Evolutionary conservation across 371 early-diverging fungal species (phyloP), one percentile per base, ranked within the genome.

Genomic region (Mucor velutinosus): DNA sequence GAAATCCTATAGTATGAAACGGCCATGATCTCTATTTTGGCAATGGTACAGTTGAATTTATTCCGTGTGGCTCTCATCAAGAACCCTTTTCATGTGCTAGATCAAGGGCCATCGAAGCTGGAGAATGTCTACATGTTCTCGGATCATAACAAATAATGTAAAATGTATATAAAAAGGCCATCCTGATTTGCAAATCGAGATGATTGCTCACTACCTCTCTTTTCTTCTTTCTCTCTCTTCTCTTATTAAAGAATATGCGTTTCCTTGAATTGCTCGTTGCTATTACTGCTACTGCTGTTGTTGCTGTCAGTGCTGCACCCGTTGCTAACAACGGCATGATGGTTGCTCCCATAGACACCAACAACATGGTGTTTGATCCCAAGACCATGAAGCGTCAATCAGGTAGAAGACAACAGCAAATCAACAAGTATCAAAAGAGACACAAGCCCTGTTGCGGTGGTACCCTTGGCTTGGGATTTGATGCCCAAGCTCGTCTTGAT

Each of bases 341-440:
- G 25, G 55, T 55, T 25, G 29, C 55, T 55, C 29, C 55, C 25
- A 25, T 55, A 14, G 55, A 55, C 5, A 55, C 55, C 25, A 25
- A 55, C 17, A 55, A 55, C 17, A 55, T 55, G 12, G 55, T 55
- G 7, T 55, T 55, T 55, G 55, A 55, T 29, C 55, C 55, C 55
- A 55, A 55, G 29, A 55, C 55, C 17, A 55, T 29, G 55, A 55
- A 55, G 55, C 55, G 55, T 29, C 14, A 29, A 29, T 27, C 55
- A 4, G 25, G 29, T 25, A 55, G 55, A 55, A 27, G 55, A 29
- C 25, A 29, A 25, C 55, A 55, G 4, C 55, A 55, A 55, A 25
- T 27, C 21, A 55, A 55, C 27, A 55, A 55, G 55, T 29, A 55
- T 55, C 25, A 55, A 55, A 55, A 55, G 55, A 55, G 55, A 55